Percentiles rank a stretch among this genome's conserved stretches.
Conservation (phyloP, 768 basidiomycete genomes). For the Dacryopinax primogenitus region DNA sequence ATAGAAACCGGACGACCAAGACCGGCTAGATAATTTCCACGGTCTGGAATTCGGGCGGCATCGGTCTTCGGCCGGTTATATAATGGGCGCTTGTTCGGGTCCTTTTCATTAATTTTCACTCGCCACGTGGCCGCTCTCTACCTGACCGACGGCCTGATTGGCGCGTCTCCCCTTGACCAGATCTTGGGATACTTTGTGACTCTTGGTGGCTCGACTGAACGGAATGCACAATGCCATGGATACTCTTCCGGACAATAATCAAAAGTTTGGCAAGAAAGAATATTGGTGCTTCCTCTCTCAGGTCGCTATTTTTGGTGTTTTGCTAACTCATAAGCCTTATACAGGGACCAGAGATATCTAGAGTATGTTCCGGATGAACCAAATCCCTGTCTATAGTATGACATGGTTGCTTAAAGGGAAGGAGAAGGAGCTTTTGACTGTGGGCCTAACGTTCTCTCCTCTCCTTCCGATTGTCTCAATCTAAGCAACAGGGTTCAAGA, state of each 20-base stretch:
- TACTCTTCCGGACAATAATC: constrained; percentile 16
- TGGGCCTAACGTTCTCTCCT: constrained; percentile 32
- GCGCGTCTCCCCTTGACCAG: no score
- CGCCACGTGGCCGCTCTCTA: no score
- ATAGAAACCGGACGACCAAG: background rate
- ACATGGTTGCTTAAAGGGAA: background rate
- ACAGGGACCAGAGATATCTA: constrained; percentile 18
- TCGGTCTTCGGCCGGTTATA: background rate
- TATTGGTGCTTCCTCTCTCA: constrained; percentile 18
- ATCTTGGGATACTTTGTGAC: no score
- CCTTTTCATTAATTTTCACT: background rate
- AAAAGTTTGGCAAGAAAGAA: constrained; percentile 17
- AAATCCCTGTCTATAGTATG: background rate
- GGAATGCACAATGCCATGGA: constrained; percentile 15
- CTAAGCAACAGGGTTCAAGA: constrained; percentile 55
- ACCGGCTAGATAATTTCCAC: background rate
- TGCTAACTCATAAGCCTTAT: background rate
- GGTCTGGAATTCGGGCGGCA: background rate
- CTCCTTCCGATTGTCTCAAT: background rate
- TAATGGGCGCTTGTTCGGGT: background rate
- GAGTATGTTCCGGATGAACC: background rate
- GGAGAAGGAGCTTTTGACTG: constrained; percentile 42
- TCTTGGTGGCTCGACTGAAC: no score
- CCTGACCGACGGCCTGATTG: no score
- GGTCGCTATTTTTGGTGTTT: background rate